A percentile compares a stretch with the other conserved stretches of the same genome.
These are phyloP conservation scores for Staphylotrichum tortipilum DNA, from an alignment of 495 filamentous ascomycete species.

Conservation along the genomic window DNA sequence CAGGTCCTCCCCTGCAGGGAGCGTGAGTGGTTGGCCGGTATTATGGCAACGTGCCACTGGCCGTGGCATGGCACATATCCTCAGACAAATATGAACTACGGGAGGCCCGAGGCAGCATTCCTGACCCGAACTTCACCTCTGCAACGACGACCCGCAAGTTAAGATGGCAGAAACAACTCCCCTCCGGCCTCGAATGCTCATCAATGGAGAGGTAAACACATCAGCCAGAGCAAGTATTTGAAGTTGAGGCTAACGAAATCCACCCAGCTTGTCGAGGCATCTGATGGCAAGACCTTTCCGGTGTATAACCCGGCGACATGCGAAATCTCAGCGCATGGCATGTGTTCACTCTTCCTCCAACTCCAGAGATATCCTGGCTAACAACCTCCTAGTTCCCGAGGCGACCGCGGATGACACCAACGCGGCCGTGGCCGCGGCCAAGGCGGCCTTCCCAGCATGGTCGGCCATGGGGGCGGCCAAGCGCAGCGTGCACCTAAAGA, in stretches of 20 bases:
- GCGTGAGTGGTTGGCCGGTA: too few species aligned
- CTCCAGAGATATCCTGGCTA: not conserved
- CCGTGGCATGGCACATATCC: too few species aligned
- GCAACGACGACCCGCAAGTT: too few species aligned
- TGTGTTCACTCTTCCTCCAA: not conserved
- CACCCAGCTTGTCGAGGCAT: slow-evolving; percentile 29
- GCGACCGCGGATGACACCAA: slow-evolving; percentile 43
- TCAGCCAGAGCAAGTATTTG: not conserved
- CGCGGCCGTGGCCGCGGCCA: slow-evolving; percentile 49
- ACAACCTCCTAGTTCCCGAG: slow-evolving; percentile 19
- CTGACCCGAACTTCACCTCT: too few species aligned
- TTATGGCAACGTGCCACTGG: too few species aligned
- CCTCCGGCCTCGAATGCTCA: slow-evolving; percentile 25
- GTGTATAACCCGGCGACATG: slow-evolving; percentile 28
- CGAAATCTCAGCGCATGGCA: slow-evolving; percentile 20
- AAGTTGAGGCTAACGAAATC: not conserved
- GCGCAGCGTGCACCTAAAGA: slow-evolving; percentile 40
- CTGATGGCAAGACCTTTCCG: slow-evolving; percentile 17
- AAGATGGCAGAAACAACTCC: not conserved
- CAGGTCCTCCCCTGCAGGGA: too few species aligned
- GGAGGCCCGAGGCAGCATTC: too few species aligned
- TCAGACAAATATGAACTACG: too few species aligned
- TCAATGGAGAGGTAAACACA: slow-evolving; percentile 28
- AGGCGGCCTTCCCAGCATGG: slow-evolving; percentile 52
- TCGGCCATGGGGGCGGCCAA: slow-evolving; percentile 35